Base-by-base conservation (phyloP, 768 basidiomycete species). In the Phylloporus scabripes region DNA sequence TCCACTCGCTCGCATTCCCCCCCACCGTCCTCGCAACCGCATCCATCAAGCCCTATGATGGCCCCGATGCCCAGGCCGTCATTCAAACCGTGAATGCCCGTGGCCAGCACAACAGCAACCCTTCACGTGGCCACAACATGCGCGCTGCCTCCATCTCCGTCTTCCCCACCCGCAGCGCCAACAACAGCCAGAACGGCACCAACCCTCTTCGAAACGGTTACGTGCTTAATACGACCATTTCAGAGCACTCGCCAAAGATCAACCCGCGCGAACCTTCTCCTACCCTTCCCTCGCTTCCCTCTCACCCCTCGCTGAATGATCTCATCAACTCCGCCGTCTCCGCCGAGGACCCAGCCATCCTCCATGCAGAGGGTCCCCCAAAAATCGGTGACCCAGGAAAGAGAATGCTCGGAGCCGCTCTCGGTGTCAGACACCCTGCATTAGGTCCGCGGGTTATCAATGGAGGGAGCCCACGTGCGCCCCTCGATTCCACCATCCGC, bases 11-110 rank as follows among this genome's bases (percentile, higher is more conserved):
- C 61, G 91, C 88, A 23, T 83, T 80, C 62, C 92, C 85, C 51
- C 92, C 87, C 39, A 64, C 83, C 52, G 76, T 82, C 54, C 74
- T 92, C 52, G 67, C 75, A 38, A 72, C 74, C 52, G 83, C 84
- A 17, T 72, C 73, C 48, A 89, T 99, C 69, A 79, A 79, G 58
- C 93, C 96, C 2, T 99, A 98, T 71, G 94, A 94, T 66, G 92
- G 92, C 2, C 79, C 92, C 37, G 95, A 99, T 68, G 94, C 93
- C 7, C 89, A 93, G 61, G 68, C 61, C 48, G 83, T 92, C 65
- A 92, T 92, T 54, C 85, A 87, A 58, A 85, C 74, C 38, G 89
- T 92, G 53, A 92, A 92, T 66, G 64, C 87, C 42, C 82, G 89
- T 55, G 77, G 79, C 10, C 79, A 78, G 20, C 79, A 80, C 66